A percentile compares a stretch with the other conserved stretches of the same genome.
Evolutionary conservation across 768 basidiomycete genomes (phyloP).

Genomic region (Peribolospora baueri): DNA sequence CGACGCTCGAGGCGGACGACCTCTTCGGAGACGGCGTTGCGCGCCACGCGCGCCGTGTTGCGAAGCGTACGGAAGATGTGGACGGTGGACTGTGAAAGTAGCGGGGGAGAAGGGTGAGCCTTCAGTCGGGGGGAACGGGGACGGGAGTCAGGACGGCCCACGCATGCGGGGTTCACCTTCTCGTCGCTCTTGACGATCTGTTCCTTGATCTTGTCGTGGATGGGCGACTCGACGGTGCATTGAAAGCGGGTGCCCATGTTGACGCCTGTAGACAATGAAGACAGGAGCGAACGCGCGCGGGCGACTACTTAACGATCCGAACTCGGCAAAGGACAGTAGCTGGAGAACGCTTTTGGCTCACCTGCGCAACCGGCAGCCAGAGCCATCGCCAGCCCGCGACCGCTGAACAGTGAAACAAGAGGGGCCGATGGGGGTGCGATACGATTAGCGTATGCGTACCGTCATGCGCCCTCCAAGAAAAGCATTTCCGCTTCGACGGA

Average conservation of each 20-base stretch:
- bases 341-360: conserved; percentile 24
- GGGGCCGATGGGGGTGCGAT: no score
- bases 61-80: conserved; percentile 69
- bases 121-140: no score
- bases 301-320: background rate
- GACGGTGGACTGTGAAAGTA: conserved; percentile 20
- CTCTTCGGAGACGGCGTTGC: conserved; percentile 37
- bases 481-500: no score
- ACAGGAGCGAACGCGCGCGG: background rate
- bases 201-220: conserved; percentile 48
- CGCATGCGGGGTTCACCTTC: conserved; percentile 19
- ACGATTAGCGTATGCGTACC: no score
- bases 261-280: conserved; percentile 32
- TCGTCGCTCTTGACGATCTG: conserved; percentile 65
- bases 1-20: conserved; percentile 62
- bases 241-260: conserved; percentile 89
- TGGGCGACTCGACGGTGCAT: conserved; percentile 61
- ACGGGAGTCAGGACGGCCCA: conserved; percentile 21
- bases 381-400: conserved; percentile 55
- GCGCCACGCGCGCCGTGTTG: conserved; percentile 13
- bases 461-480: no score
- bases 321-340: background rate
- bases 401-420: conserved; percentile 23
- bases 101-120: background rate
- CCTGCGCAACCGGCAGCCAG: conserved; percentile 53